Percentiles rank a stretch among this genome's conserved stretches.
Conservation (phyloP, 129 eudicot species). For the Oenanthe sinensis region DNA sequence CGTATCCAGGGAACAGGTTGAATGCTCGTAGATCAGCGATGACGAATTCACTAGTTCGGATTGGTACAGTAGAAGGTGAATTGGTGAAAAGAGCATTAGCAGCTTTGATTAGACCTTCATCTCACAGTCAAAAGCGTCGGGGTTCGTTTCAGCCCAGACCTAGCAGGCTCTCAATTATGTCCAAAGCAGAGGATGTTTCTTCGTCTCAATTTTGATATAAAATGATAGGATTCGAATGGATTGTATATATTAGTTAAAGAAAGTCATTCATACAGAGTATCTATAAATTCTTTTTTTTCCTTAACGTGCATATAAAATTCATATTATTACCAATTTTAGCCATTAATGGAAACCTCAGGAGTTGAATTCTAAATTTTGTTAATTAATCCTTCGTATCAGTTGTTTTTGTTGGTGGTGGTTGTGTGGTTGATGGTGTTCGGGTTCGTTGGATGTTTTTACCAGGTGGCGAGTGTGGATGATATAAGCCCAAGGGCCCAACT, state of each 20-base stretch:
- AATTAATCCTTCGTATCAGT: not conserved
- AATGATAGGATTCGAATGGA: not conserved
- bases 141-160: constrained; percentile 54
- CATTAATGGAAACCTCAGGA: not conserved
- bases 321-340: not conserved
- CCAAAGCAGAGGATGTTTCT: constrained; percentile 26
- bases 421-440: no score
- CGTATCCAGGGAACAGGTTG: constrained; percentile 49
- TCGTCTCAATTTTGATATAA: not conserved
- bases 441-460: no score
- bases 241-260: not conserved
- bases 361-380: not conserved
- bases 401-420: no score
- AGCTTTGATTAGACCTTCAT: constrained; percentile 85
- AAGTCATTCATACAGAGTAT: no score
- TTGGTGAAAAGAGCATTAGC: constrained; percentile 70
- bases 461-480: no score
- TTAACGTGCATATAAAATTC: not conserved
- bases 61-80: constrained; percentile 85
- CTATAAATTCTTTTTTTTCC: not conserved
- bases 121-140: constrained; percentile 65
- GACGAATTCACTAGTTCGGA: constrained; percentile 78
- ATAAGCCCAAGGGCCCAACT: no score
- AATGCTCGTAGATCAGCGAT: constrained; percentile 75
- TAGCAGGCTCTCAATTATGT: constrained; percentile 71